Percentiles rank a stretch among this genome's conserved stretches.
Conservation (phyloP, 1,284 basidiomycete genomes). For the Sutorius eximius region DNA sequence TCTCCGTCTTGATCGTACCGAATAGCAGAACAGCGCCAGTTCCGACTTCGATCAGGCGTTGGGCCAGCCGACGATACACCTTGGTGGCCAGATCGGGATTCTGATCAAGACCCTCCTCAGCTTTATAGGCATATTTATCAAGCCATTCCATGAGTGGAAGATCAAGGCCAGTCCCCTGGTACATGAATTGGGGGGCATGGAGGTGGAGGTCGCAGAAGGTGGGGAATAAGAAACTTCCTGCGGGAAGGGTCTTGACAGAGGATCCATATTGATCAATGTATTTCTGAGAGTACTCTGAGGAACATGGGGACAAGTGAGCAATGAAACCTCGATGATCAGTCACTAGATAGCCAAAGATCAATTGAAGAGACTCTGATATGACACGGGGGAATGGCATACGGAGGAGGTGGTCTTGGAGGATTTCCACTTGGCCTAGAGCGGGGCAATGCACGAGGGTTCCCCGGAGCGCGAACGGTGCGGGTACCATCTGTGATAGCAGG, state of each 20-base stretch:
- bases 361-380: background rate
- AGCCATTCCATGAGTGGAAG: conserved; percentile 84
- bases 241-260: conserved; percentile 40
- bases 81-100: conserved; percentile 57
- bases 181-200: conserved; percentile 85
- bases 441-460: conserved; percentile 64
- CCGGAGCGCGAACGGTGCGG: conserved; percentile 29
- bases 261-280: conserved; percentile 26
- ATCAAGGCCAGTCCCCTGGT: conserved; percentile 82
- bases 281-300: conserved; percentile 37
- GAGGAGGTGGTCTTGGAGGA: conserved; percentile 59
- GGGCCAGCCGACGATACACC: conserved; percentile 67
- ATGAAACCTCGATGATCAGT: conserved; percentile 58
- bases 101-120: conserved; percentile 72
- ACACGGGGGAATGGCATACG: conserved; percentile 35
- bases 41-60: conserved; percentile 65
- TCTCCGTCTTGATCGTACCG: conserved; percentile 76
- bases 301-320: conserved; percentile 44
- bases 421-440: conserved; percentile 47
- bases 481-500: conserved; percentile 8
- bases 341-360: conserved; percentile 38
- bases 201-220: conserved; percentile 81
- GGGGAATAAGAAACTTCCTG: conserved; percentile 68
- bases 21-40: conserved; percentile 77
- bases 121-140: conserved; percentile 72